Base-by-base conservation (phyloP, 1,284 basidiomycete species). In the Trichosporon sp. region DNA sequence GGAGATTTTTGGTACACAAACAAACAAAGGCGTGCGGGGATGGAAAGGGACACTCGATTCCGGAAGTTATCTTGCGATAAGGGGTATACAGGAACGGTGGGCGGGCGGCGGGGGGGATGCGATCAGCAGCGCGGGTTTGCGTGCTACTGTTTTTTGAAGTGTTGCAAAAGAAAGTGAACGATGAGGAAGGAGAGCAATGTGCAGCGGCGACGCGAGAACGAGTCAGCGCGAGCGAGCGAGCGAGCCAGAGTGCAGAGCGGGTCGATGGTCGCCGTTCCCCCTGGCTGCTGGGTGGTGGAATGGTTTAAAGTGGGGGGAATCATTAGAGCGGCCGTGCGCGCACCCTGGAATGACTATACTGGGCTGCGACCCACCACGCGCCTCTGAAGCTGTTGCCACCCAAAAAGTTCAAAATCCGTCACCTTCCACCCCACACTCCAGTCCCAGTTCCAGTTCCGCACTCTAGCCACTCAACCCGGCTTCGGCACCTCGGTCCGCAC, bases 371-470 rank as follows among this genome's bases (percentile, higher is more conserved):
- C n/a, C n/a, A n/a, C n/a, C n/a, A n/a, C n/a, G n/a, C n/a, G n/a
- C n/a, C n/a, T n/a, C n/a, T n/a, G n/a, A n/a, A n/a, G n/a, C n/a
- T n/a, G n/a, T 59, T 46, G 58, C 58, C 58, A 59, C 58, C 58
- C 58, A 44, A 59, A 59, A 59, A 44, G 37, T 44, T 46, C 37
- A 25, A n/a, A 59, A 59, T 29, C 37, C 14, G 58, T 32, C 25
- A 16, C 16, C 36, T n/a, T 16, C 16, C 11, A 36, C n/a, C n/a
- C n/a, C n/a, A n/a, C n/a, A n/a, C n/a, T n/a, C n/a, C n/a, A n/a
- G n/a, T n/a, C n/a, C n/a, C n/a, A n/a, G n/a, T n/a, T 6, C n/a
- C n/a, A 21, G 19, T 37, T 37, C 36, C 36, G 36, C 56, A 19
- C 56, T 8, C 29, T 6, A 11, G 4, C 27, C 13, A 11, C 46